These are phyloP conservation scores for Linnemannia schmuckeri DNA, from an alignment of 192 early-diverging fungal genomes.

Conservation along the genomic window DNA sequence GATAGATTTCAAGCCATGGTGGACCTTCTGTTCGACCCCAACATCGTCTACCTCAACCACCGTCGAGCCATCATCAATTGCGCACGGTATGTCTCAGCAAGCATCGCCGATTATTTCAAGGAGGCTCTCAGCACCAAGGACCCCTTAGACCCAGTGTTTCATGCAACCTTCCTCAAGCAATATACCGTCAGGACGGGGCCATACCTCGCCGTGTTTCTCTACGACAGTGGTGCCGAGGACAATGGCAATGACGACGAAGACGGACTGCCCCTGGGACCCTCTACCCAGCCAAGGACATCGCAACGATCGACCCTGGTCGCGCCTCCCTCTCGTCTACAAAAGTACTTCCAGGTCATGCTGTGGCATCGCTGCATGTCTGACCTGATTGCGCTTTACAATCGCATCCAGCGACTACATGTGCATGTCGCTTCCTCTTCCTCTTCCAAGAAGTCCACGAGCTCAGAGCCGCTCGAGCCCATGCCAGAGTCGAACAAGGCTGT, in stretches of 20 bases:
- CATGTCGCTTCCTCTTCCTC: neutral
- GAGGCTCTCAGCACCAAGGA: slow-evolving; percentile 19
- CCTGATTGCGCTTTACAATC: slow-evolving; percentile 38
- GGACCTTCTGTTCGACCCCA: slow-evolving; percentile 46
- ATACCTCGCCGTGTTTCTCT: slow-evolving; percentile 26
- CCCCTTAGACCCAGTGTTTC: slow-evolving; percentile 10
- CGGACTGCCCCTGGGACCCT: neutral
- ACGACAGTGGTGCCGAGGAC: slow-evolving; percentile 2
- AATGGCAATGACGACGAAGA: neutral
- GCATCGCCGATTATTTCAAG: slow-evolving; percentile 31
- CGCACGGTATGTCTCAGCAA: slow-evolving; percentile 50
- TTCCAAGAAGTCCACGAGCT: neutral
- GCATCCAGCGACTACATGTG: slow-evolving; percentile 25
- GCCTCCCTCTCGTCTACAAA: slow-evolving; percentile 25
- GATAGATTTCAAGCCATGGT: slow-evolving; percentile 41
- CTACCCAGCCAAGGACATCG: neutral
- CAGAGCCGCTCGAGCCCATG: slow-evolving; percentile 1
- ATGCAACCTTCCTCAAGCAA: slow-evolving; percentile 7
- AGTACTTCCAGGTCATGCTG: slow-evolving; percentile 48
- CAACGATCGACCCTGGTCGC: slow-evolving; percentile 3
- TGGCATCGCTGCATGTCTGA: slow-evolving; percentile 49
- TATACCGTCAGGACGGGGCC: slow-evolving; percentile 26
- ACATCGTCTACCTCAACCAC: slow-evolving; percentile 30
- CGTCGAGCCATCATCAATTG: slow-evolving; percentile 55
- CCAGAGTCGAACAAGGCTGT: slow-evolving; percentile 3